These are phyloP conservation scores for Barnettozyma sp. DNA, from an alignment of 805 yeast species.

Conservation along the genomic window DNA sequence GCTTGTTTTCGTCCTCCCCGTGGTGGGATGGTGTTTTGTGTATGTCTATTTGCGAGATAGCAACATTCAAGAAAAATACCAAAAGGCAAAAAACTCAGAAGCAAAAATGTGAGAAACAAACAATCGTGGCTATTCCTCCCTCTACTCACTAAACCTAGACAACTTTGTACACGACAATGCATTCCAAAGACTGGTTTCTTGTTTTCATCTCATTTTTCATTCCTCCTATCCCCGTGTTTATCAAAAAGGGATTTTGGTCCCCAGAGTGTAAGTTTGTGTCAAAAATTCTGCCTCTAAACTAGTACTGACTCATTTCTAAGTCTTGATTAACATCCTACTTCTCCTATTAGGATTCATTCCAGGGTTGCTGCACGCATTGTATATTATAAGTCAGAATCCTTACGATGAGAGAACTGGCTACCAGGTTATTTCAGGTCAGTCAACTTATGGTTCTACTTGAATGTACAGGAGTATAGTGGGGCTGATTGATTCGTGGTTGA, in stretches of 20 bases:
- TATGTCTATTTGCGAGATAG: no score
- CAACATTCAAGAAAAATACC: no score
- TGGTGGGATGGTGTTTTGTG: no score
- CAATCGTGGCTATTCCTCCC: background rate
- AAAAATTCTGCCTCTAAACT: no score
- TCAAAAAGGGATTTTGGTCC: slow-evolving; percentile 55
- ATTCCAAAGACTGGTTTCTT: slow-evolving; percentile 50
- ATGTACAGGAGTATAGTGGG: no score
- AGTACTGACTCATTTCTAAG: no score
- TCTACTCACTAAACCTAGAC: background rate
- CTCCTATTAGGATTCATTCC: slow-evolving; percentile 62
- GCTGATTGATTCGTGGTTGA: no score
- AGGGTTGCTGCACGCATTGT: slow-evolving; percentile 62
- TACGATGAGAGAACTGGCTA: slow-evolving; percentile 25
- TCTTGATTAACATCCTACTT: slow-evolving; percentile 52
- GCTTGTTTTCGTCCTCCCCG: no score
- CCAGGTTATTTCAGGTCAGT: slow-evolving; percentile 5
- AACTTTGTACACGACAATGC: slow-evolving; percentile 20
- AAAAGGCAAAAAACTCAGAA: no score
- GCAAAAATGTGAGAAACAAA: background rate
- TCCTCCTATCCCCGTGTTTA: slow-evolving; percentile 66
- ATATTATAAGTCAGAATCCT: slow-evolving; percentile 54
- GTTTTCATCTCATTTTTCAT: slow-evolving; percentile 61
- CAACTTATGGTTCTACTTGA: slow-evolving; percentile 24
- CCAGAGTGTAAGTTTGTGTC: slow-evolving; percentile 45